phyloP scores from a whole-genome alignment of 1,284 basidiomycete species.

The Puccinia brachypodii region DNA sequence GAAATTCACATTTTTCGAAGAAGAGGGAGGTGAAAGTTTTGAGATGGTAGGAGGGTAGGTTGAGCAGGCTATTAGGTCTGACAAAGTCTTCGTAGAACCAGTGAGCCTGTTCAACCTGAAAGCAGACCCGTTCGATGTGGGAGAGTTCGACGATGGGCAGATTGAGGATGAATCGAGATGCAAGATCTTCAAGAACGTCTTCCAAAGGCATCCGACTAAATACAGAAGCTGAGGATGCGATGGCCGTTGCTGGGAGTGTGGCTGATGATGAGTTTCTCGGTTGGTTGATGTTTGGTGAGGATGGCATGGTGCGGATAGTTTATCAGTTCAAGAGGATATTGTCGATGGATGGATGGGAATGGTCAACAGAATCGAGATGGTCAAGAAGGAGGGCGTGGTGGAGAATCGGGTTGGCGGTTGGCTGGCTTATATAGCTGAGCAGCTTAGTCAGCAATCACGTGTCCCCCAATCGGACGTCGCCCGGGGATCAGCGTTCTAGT shows the following conservation, averaged over 20 bases:
- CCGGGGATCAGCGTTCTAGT: too few species aligned
- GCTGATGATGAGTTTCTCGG: background rate
- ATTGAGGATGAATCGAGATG: conserved; percentile 86
- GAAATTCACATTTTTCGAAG: conserved; percentile 76
- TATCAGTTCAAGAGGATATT: too few species aligned
- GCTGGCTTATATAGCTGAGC: too few species aligned
- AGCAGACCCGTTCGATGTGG: conserved; percentile 89
- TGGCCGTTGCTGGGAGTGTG: conserved; percentile 14
- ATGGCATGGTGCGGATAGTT: background rate
- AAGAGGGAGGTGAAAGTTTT: conserved; percentile 94
- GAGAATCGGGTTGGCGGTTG: too few species aligned
- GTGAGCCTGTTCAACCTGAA: conserved; percentile 99
- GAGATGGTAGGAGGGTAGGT: conserved; percentile 80
- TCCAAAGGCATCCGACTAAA: conserved; percentile 50
- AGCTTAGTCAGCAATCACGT: too few species aligned
- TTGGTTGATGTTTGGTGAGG: background rate
- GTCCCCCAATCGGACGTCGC: too few species aligned
- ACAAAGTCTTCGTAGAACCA: conserved; percentile 99
- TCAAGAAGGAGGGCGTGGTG: too few species aligned
- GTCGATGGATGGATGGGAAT: background rate
- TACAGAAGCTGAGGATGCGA: conserved; percentile 40
- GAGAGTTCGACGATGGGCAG: conserved; percentile 89
- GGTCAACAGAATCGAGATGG: too few species aligned
- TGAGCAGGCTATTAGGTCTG: conserved; percentile 72
- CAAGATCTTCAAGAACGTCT: conserved; percentile 58